Evolutionary conservation across 352 stramenopile species (phyloP), one percentile per base, ranked within the genome.

Genomic region (Phytopythium kandeliae): DNA sequence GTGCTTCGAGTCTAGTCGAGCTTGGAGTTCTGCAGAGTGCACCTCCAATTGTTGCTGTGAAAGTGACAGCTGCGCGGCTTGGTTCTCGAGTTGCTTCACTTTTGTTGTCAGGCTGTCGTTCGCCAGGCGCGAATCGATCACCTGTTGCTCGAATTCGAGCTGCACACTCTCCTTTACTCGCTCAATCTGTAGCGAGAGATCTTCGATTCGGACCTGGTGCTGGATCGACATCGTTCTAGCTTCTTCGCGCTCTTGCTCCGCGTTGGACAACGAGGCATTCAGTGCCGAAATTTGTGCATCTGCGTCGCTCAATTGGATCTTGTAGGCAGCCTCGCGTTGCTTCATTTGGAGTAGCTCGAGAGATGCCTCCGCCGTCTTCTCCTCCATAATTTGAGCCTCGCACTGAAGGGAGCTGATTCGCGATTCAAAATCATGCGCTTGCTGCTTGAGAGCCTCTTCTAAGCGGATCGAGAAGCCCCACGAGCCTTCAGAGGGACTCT

Each of bases 281-380:
- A 59, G 43, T 40, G 79, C 59, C 22, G 50, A 44, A 8, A 86
- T 53, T 43, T 65, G 45, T 12, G 58, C 54, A 42, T 83, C 50
- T 16, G 69, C 60, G 35, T 77, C 52, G n/a, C 67, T 62, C 12
- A 69, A 62, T 17, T 78, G 64, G 30, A 88, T 58, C 9, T 58
- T 78, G 72, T 69, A 86, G 3, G 77, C 77, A 26, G 62, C 60
- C 50, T 89, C 68, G 12, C 76, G 76, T 51, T 88, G 65, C 55
- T 87, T 87, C 25, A 78, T 65, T 1, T 77, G 62, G 0, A 83
- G 58, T 35, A 91, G 58, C 43, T 88, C 71, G 17, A 82, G 54
- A 10, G 75, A 69, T 12, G 57, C 52, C 13, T 74, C 64, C 16
- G 53, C 51, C 19, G 69, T 59, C 51, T 85, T 84, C 22, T 73